Base-by-base conservation (phyloP, 768 basidiomycete genomes). In the Pleurotus pulmonarius region DNA sequence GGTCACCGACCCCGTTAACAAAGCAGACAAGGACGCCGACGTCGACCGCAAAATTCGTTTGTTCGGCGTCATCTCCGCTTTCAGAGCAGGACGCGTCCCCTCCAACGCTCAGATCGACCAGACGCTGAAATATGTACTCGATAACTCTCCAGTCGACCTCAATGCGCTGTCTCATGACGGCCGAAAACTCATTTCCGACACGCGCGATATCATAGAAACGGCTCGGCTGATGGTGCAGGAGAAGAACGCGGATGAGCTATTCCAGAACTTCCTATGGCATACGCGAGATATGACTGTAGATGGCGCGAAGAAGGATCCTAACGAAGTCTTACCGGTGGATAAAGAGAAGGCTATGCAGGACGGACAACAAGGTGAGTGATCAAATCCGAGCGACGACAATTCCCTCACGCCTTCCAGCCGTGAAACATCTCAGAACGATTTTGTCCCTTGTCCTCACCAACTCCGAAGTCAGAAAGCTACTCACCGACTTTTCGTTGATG, bases 211-310 rank as follows among this genome's bases (percentile, higher is more conserved):
- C 65, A 78, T 96, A 63, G 81, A 83, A 61, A 94, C 92, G 4
- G 76, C 82, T 0, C 80, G 86, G 11, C 62, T 80, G 40, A 85
- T 94, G 56, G 84, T 95, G n/a, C 64, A 75, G 48, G 79, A 88
- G 63, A 97, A 96, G 82, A 97, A 97, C 61, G 73, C 77, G 20
- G 94, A 96, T 62, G 94, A 98, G 73, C 80, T 98, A 40, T 79
- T 97, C 69, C 96, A 98, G 71, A 87, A 90, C 64, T 95, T 96
- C 62, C 70, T 95, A 40, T 94, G 88, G 88, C 82, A 86, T 58
- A 92, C 90, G 1, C 74, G 81, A 34, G 80, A 81, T 38, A 73
- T 86, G 16, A 76, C 76, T 24, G 26, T 56, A 15, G 60, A 58
- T 75, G 20, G 67, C 61, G 56, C 74, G 69, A 65, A 56, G 64